Conservation (phyloP, 1,284 basidiomycete species). For the Schizophyllum amplum region DNA sequence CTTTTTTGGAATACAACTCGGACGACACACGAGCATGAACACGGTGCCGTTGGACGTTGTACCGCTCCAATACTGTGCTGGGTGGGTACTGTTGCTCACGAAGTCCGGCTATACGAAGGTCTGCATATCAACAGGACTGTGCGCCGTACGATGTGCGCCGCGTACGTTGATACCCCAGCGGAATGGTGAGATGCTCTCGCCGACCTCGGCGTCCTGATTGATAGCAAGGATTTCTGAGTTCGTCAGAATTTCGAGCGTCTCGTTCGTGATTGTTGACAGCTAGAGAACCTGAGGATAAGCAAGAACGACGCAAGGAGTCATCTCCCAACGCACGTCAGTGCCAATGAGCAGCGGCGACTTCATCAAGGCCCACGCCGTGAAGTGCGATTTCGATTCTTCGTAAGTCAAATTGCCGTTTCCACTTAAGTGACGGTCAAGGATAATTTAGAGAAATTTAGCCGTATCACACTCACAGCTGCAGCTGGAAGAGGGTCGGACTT, state of each 20-base stretch:
- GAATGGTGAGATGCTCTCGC: constrained; percentile 54
- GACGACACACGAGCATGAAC: constrained; percentile 41
- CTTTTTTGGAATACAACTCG: background rate
- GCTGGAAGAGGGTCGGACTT: constrained; percentile 24
- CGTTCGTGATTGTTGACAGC: constrained; percentile 40
- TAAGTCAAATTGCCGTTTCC: constrained; percentile 52
- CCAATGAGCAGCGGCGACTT: constrained; percentile 45
- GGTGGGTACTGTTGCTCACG: constrained; percentile 38
- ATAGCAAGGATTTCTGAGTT: constrained; percentile 61
- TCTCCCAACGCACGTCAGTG: constrained; percentile 27
- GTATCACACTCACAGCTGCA: constrained; percentile 38
- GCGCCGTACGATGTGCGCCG: background rate
- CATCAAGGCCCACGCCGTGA: constrained; percentile 59
- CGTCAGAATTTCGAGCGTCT: constrained; percentile 46
- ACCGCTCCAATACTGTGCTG: constrained; percentile 55
- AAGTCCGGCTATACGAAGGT: constrained; percentile 35
- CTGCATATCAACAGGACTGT: background rate
- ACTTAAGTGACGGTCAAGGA: no score
- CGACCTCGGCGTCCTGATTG: constrained; percentile 58
- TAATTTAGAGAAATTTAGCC: background rate
- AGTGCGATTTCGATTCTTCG: constrained; percentile 56
- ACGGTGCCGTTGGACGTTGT: constrained; percentile 44
- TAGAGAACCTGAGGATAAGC: constrained; percentile 15
- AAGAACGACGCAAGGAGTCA: constrained; percentile 4
- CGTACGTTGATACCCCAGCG: constrained; percentile 57